These are phyloP conservation scores for sweet orange (Citrus sinensis) DNA, from an alignment of 345 rosid species.

Conservation along the genomic window DNA sequence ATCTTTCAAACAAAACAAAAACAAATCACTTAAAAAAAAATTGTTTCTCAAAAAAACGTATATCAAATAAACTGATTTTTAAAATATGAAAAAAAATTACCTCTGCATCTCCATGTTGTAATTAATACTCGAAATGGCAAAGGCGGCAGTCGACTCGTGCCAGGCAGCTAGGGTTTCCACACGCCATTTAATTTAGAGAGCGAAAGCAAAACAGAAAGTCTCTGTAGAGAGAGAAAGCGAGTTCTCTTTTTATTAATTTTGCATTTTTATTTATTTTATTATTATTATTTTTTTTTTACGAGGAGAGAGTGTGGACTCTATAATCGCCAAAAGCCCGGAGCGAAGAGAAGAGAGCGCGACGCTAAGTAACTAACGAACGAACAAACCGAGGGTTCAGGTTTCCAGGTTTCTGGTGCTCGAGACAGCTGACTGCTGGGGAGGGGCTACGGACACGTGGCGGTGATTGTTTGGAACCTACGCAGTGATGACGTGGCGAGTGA, in stretches of 20 bases:
- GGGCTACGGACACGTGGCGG: conserved; percentile 5
- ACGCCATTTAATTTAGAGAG: conserved; percentile 21
- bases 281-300: not conserved
- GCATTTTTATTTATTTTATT: not conserved
- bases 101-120: not conserved
- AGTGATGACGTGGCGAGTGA: not conserved
- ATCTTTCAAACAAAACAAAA: not conserved
- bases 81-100: not conserved
- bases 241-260: not conserved
- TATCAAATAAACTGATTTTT: not conserved
- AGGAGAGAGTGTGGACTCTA: not conserved
- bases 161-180: conserved; percentile 58
- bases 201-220: not conserved
- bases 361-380: not conserved
- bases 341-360: not conserved
- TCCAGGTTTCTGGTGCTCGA: not conserved
- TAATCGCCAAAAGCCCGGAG: not conserved
- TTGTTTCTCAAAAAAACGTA: not conserved
- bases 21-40: not conserved
- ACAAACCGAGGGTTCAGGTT: not conserved
- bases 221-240: conserved; percentile 18
- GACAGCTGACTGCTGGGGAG: too few relatives aligned
- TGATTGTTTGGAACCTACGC: not conserved
- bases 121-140: conserved; percentile 10
- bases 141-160: conserved; percentile 44